phyloP scores from a whole-genome alignment of 2,329 filamentous ascomycete genomes.

The Fusarium torreyae region DNA sequence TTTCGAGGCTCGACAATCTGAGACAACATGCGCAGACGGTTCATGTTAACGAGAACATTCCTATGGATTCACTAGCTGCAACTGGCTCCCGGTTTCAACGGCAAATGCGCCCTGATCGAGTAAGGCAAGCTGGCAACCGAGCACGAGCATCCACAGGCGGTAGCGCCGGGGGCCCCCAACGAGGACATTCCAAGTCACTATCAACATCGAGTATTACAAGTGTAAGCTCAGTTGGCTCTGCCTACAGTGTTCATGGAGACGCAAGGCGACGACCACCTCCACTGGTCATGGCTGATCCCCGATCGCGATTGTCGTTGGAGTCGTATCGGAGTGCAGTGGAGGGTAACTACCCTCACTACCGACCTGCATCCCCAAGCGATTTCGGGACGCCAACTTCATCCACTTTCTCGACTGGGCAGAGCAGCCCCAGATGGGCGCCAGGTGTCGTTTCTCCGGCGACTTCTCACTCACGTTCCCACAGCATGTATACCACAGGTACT shows the following conservation, averaged over 20 bases:
- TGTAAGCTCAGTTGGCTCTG: conserved; percentile 76
- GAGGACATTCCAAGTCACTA: conserved; percentile 87
- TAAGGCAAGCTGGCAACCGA: conserved; percentile 79
- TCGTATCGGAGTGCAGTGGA: conserved; percentile 76
- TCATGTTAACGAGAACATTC: conserved; percentile 97
- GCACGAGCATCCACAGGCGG: conserved; percentile 84
- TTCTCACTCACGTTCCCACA: conserved; percentile 77
- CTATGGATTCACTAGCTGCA: conserved; percentile 91
- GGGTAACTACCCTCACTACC: conserved; percentile 71
- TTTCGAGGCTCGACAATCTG: conserved; percentile 94
- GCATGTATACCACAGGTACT: conserved; percentile 76
- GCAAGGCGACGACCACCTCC: conserved; percentile 82
- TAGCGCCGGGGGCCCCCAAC: conserved; percentile 77
- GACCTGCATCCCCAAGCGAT: conserved; percentile 78
- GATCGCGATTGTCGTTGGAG: conserved; percentile 77
- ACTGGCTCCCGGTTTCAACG: conserved; percentile 93
- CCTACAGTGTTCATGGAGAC: conserved; percentile 76
- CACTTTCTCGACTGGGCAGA: conserved; percentile 82
- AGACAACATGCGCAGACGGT: conserved; percentile 98
- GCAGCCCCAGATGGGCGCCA: conserved; percentile 82
- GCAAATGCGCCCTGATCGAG: conserved; percentile 89
- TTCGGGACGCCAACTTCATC: conserved; percentile 88
- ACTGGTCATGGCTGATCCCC: conserved; percentile 84
- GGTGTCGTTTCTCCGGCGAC: conserved; percentile 80
- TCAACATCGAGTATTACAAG: conserved; percentile 91